A percentile compares a stretch with the other conserved stretches of the same genome.
These are phyloP conservation scores for Penicillium lividum DNA, from an alignment of 495 filamentous ascomycete genomes.

Conservation along the genomic window DNA sequence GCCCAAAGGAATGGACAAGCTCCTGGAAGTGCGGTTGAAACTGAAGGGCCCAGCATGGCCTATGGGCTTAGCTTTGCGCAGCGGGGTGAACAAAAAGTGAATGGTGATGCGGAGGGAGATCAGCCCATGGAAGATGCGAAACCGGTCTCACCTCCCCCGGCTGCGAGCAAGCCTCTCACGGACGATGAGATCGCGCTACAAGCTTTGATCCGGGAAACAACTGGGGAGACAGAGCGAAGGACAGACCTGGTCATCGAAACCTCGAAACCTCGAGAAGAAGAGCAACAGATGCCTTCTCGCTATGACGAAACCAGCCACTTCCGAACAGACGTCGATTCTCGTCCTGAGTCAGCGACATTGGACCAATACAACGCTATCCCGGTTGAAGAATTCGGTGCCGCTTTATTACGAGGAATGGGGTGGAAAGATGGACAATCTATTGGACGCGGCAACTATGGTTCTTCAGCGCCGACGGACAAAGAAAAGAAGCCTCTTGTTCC, in stretches of 20 bases:
- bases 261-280: slow-evolving; percentile 19
- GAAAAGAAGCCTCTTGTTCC: slow-evolving; percentile 47
- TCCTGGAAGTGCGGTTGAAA: slow-evolving; percentile 36
- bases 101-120: slow-evolving; percentile 22
- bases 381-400: slow-evolving; percentile 91
- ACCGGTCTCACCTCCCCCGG: slow-evolving; percentile 4
- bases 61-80: slow-evolving; percentile 50
- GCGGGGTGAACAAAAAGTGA: slow-evolving; percentile 21
- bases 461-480: slow-evolving; percentile 24
- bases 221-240: slow-evolving; percentile 48
- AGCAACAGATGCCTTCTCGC: slow-evolving; percentile 28
- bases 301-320: slow-evolving; percentile 69
- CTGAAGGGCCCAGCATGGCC: slow-evolving; percentile 41
- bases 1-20: slow-evolving; percentile 35
- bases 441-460: slow-evolving; percentile 55
- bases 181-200: slow-evolving; percentile 79
- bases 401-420: slow-evolving; percentile 85
- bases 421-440: slow-evolving; percentile 85
- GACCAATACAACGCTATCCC: slow-evolving; percentile 87
- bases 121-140: slow-evolving; percentile 35
- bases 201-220: slow-evolving; percentile 65
- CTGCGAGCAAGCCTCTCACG: slow-evolving; percentile 42
- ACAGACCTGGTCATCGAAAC: slow-evolving; percentile 64
- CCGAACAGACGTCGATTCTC: slow-evolving; percentile 62
- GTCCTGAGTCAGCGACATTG: slow-evolving; percentile 72